phyloP scores from a whole-genome alignment of 495 filamentous ascomycete genomes.

The Penicillium desertorum region DNA sequence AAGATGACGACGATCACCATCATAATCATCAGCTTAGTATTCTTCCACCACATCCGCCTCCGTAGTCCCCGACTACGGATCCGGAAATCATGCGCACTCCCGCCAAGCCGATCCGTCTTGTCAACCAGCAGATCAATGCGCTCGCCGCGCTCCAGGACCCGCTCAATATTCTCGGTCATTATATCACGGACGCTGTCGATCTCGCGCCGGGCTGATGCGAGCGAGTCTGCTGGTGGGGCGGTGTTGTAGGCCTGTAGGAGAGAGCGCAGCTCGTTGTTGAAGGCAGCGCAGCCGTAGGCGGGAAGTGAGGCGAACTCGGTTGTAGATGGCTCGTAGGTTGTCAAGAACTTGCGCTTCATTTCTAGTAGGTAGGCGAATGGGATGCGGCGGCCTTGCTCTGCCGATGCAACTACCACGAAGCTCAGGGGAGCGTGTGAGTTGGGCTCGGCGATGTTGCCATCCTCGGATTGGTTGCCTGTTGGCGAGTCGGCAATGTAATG shows the following conservation, averaged over 20 bases:
- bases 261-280: slow-evolving; percentile 73
- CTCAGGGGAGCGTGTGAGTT: slow-evolving; percentile 74
- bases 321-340: slow-evolving; percentile 62
- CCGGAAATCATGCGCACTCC: slow-evolving; percentile 82
- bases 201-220: slow-evolving; percentile 77
- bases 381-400: slow-evolving; percentile 77
- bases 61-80: slow-evolving; percentile 81
- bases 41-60: slow-evolving; percentile 99
- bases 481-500: slow-evolving; percentile 92
- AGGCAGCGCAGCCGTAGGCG: slow-evolving; percentile 84
- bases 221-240: slow-evolving; percentile 77
- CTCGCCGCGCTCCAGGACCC: slow-evolving; percentile 90
- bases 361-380: slow-evolving; percentile 91
- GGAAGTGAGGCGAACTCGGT: slow-evolving; percentile 77
- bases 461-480: slow-evolving; percentile 51
- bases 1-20: slow-evolving; percentile 79
- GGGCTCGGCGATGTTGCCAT: slow-evolving; percentile 35
- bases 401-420: slow-evolving; percentile 78
- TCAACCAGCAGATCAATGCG: slow-evolving; percentile 93
- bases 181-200: slow-evolving; percentile 93
- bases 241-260: slow-evolving; percentile 86
- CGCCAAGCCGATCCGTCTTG: slow-evolving; percentile 90
- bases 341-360: slow-evolving; percentile 83
- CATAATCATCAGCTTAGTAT: slow-evolving; percentile 87
- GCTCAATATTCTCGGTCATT: slow-evolving; percentile 99